A percentile compares a stretch with the other conserved stretches of the same genome.
Conservation (phyloP, 2,329 filamentous ascomycete genomes). For the Zymoseptoria tritici region DNA sequence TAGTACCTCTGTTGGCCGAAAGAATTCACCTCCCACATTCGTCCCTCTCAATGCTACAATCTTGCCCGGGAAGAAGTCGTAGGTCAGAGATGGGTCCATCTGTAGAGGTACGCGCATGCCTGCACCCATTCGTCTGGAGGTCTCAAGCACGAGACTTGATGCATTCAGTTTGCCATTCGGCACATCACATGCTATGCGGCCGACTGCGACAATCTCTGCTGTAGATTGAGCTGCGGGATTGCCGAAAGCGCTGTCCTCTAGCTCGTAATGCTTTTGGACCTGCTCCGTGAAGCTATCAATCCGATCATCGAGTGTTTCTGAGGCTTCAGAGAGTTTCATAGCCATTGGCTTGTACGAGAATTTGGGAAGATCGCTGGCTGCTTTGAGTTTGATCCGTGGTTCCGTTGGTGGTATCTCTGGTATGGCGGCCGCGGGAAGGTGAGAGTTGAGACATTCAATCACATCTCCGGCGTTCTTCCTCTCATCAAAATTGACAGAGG, state of each 20-base stretch:
- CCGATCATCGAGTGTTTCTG: slow-evolving; percentile 86
- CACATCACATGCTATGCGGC: slow-evolving; percentile 82
- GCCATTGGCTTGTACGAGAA: slow-evolving; percentile 86
- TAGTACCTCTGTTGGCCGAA: slow-evolving; percentile 70
- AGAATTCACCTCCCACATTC: slow-evolving; percentile 78
- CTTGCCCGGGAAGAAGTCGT: slow-evolving; percentile 89
- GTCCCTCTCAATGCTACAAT: slow-evolving; percentile 81
- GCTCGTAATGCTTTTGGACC: slow-evolving; percentile 63
- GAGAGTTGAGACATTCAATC: slow-evolving; percentile 73
- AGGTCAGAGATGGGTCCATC: slow-evolving; percentile 57
- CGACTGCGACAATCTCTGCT: slow-evolving; percentile 79
- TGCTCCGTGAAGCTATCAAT: slow-evolving; percentile 82
- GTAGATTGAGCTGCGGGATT: slow-evolving; percentile 81
- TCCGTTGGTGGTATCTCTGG: slow-evolving; percentile 54
- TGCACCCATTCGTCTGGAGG: slow-evolving; percentile 73
- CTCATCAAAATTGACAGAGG: slow-evolving; percentile 53
- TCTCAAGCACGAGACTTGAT: slow-evolving; percentile 80
- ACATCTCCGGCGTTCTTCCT: slow-evolving; percentile 73
- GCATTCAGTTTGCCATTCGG: slow-evolving; percentile 79
- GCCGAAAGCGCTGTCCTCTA: slow-evolving; percentile 76
- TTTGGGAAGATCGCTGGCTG: slow-evolving; percentile 83
- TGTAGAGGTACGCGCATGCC: slow-evolving; percentile 76
- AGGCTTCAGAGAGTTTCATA: slow-evolving; percentile 89
- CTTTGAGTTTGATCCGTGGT: slow-evolving; percentile 73
- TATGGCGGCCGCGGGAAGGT: slow-evolving; percentile 52